A percentile compares a stretch with the other conserved stretches of the same genome.
phyloP scores from a whole-genome alignment of 345 rosid genomes.

The Eucalyptus dawsonii region DNA sequence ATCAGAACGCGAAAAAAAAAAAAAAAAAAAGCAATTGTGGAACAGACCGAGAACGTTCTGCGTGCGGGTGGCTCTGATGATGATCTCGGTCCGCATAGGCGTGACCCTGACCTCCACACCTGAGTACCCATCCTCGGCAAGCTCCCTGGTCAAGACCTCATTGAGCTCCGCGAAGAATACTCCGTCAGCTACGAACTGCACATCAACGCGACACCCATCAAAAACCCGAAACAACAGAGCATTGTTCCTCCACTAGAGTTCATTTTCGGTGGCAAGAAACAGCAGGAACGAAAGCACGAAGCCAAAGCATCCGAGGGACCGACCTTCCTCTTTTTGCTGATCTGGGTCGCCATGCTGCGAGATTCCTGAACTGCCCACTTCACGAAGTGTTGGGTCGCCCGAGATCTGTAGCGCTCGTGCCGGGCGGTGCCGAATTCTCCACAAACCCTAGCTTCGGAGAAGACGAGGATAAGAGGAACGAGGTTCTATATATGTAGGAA shows the following conservation, averaged over 20 bases:
- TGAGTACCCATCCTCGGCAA: slow-evolving; percentile 84
- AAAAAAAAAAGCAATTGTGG: background rate
- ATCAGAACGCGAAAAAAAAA: background rate
- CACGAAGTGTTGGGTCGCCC: background rate
- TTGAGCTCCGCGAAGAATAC: slow-evolving; percentile 72
- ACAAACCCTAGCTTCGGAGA: background rate
- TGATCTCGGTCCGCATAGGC: slow-evolving; percentile 74
- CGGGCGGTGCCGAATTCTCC: background rate
- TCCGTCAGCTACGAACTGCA: slow-evolving; percentile 73
- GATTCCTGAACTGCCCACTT: background rate
- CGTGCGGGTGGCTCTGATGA: slow-evolving; percentile 81
- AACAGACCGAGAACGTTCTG: slow-evolving; percentile 69
- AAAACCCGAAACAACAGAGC: background rate
- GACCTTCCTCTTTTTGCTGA: slow-evolving; percentile 71
- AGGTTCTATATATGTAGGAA: background rate
- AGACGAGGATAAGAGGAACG: background rate
- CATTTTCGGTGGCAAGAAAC: fast-evolving
- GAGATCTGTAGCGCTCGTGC: background rate
- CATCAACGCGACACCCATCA: background rate
- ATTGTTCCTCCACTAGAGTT: background rate
- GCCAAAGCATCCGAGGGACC: background rate
- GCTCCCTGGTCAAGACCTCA: slow-evolving; percentile 64
- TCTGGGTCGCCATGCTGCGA: slow-evolving; percentile 47
- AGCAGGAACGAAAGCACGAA: background rate
- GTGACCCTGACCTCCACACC: slow-evolving; percentile 80